Conservation (phyloP, 352 stramenopile species). For the Globisporangium heterothallicum region DNA sequence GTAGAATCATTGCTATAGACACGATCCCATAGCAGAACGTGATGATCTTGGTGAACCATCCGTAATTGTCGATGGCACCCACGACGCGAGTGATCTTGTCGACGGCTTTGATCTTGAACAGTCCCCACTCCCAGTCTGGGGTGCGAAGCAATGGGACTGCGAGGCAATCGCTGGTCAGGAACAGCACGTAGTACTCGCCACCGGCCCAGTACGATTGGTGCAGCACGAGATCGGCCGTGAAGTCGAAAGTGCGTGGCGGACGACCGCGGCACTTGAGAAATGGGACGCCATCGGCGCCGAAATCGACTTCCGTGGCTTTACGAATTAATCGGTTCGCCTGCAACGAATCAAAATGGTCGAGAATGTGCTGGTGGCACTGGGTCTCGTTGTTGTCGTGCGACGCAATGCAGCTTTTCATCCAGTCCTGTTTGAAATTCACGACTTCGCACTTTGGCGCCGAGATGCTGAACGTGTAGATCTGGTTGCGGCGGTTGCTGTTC, state of each 20-base stretch:
- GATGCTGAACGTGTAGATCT: constrained; percentile 34
- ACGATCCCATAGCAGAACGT: constrained; percentile 37
- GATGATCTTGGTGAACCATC: constrained; percentile 34
- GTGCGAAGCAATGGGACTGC: constrained; percentile 30
- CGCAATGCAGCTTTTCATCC: constrained; percentile 30
- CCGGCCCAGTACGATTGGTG: constrained; percentile 44
- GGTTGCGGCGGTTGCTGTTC: constrained; percentile 19
- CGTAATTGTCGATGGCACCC: constrained; percentile 33
- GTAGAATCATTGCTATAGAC: constrained; percentile 34
- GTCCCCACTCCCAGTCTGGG: constrained; percentile 30
- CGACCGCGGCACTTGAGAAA: constrained; percentile 43
- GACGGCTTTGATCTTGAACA: constrained; percentile 33
- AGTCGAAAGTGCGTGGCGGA: constrained; percentile 29
- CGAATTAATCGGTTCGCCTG: constrained; percentile 25
- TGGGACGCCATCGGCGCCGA: constrained; percentile 26
- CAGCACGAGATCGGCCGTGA: constrained; percentile 47
- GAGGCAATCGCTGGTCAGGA: constrained; percentile 43
- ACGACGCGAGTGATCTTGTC: constrained; percentile 35
- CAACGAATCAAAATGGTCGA: constrained; percentile 43
- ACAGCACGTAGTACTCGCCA: constrained; percentile 33
- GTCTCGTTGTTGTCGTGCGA: constrained; percentile 26
- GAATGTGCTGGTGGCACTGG: constrained; percentile 55
- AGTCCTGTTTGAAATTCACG: constrained; percentile 32
- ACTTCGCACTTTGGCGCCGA: constrained; percentile 31
- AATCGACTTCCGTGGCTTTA: constrained; percentile 24